Evolutionary conservation across 2,329 filamentous ascomycete species (phyloP).

Genomic region (Neonectria faginata): DNA sequence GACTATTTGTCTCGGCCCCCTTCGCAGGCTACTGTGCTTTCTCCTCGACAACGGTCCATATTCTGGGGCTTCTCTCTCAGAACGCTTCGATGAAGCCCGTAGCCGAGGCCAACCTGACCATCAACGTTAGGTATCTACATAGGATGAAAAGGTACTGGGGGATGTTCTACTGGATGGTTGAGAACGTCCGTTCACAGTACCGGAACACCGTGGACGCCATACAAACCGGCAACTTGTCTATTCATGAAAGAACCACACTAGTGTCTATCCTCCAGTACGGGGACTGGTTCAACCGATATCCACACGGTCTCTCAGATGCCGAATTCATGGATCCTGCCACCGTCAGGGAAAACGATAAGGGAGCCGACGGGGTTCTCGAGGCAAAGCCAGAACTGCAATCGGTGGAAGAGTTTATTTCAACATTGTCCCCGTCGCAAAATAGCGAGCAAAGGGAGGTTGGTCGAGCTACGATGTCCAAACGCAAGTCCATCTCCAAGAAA

Average conservation of each 20-base stretch:
- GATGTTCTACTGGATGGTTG: constrained; percentile 97
- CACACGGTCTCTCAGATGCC: constrained; percentile 86
- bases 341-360: constrained; percentile 77
- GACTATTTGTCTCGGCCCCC: constrained; percentile 83
- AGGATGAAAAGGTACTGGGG: constrained; percentile 99
- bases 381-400: constrained; percentile 92
- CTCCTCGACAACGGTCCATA: constrained; percentile 92
- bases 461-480: constrained; percentile 47
- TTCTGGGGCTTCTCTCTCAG: constrained; percentile 90
- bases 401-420: constrained; percentile 93
- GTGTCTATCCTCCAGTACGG: constrained; percentile 90
- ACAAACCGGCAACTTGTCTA: constrained; percentile 70
- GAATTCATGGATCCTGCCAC: constrained; percentile 83
- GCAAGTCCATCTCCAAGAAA: constrained; percentile 55
- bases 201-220: constrained; percentile 85
- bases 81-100: constrained; percentile 79
- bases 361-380: constrained; percentile 88
- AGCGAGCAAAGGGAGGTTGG: constrained; percentile 53
- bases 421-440: constrained; percentile 74
- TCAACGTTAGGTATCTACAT: constrained; percentile 89
- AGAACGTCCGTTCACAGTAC: constrained; percentile 91
- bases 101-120: constrained; percentile 85
- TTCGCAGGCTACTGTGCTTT: constrained; percentile 97
- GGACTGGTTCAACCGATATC: constrained; percentile 97
- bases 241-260: constrained; percentile 59